Conservation (phyloP, 73 alveolate genomes). For the Symbiodinium natans region DNA sequence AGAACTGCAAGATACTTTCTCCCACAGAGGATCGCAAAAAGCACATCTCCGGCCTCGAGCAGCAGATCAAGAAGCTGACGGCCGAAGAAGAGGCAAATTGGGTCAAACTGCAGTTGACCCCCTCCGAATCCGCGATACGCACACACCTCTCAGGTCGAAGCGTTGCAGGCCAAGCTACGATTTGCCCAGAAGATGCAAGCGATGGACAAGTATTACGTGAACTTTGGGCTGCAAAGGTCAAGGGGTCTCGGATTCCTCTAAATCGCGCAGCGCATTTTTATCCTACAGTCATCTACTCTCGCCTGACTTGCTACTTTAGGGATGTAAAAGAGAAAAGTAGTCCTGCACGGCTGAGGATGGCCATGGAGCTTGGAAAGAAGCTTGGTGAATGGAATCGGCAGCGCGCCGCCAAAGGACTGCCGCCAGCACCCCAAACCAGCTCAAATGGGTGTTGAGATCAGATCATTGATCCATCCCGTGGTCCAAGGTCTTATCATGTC, state of each 20-base stretch:
- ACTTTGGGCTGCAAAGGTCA: constrained; percentile 2
- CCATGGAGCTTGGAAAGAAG: constrained; percentile 48
- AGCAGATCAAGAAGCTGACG: constrained; percentile 49
- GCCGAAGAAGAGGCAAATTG: constrained; percentile 47
- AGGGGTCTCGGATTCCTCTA: no score
- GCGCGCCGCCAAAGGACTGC: constrained; percentile 65
- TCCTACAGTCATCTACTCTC: no score
- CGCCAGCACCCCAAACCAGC: constrained; percentile 1
- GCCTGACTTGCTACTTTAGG: no score
- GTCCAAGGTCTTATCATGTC: constrained; percentile 63
- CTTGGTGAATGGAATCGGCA: constrained; percentile 66
- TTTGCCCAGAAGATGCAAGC: constrained; percentile 52
- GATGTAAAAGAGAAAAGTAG: no score
- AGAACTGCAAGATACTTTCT: not conserved
- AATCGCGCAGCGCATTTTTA: no score
- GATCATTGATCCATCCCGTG: not conserved
- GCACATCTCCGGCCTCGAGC: constrained; percentile 65
- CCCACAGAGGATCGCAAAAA: constrained; percentile 28
- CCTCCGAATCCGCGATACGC: not conserved
- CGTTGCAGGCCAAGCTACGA: constrained; percentile 63
- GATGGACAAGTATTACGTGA: constrained; percentile 68
- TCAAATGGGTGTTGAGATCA: no score
- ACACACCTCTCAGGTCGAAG: constrained; percentile 18
- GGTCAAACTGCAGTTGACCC: not conserved
- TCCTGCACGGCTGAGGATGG: constrained; percentile 79